Evolutionary conservation across 352 stramenopile genomes (phyloP).

Genomic region (Phytophthora aleatoria): DNA sequence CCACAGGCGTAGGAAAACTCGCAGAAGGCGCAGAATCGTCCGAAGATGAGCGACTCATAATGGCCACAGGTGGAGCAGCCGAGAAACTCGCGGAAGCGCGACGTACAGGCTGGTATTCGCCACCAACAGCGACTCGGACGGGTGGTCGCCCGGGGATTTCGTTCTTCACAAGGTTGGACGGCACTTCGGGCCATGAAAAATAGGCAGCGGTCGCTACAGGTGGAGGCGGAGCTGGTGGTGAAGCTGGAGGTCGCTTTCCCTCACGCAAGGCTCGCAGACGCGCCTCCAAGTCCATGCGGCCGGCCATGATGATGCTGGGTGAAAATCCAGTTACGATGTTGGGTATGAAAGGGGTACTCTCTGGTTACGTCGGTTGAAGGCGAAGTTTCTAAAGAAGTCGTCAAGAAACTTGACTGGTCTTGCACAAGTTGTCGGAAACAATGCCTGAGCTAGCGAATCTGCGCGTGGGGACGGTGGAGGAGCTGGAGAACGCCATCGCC

Average conservation of each 20-base stretch:
- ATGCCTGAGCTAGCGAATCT: too few relatives aligned
- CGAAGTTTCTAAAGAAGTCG: too few relatives aligned
- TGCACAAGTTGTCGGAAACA: too few relatives aligned
- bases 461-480: too few relatives aligned
- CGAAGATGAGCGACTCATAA: conserved; percentile 19
- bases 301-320: conserved; percentile 23
- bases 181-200: conserved; percentile 33
- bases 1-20: conserved; percentile 8
- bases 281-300: conserved; percentile 62
- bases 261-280: conserved; percentile 59
- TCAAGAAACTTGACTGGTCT: too few relatives aligned
- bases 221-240: conserved; percentile 8
- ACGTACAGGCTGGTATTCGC: conserved; percentile 9
- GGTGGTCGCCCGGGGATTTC: conserved; percentile 2
- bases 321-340: conserved; percentile 16
- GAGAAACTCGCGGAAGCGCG: conserved; percentile 17
- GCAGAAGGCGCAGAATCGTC: conserved; percentile 6
- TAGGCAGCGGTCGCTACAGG: conserved; percentile 11
- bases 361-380: conserved; percentile 1
- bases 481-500: too few relatives aligned
- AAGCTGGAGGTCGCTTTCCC: conserved; percentile 20
- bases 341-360: background rate
- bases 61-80: conserved; percentile 14
- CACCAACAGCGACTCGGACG: conserved; percentile 12
- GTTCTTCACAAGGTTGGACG: conserved; percentile 16